Evolutionary conservation across 257 asterid genomes (phyloP), one percentile per base, ranked within the genome.

Genomic region (Perilla frutescens): DNA sequence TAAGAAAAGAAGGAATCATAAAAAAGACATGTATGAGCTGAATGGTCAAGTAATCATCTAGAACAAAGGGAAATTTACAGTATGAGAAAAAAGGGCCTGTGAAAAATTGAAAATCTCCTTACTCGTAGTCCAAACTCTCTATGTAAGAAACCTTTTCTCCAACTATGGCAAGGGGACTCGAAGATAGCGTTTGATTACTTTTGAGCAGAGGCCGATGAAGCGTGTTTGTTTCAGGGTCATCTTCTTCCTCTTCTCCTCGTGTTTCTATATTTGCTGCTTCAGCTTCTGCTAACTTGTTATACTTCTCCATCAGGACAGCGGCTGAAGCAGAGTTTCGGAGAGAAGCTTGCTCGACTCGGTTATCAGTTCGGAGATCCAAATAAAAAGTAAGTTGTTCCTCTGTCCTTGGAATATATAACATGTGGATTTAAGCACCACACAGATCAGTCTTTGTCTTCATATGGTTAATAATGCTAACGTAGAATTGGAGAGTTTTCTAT

Each of bases 91-190:
- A 29, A 48, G 20, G 20, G 53, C 3, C 8, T 8, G 57, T 12
- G 29, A 34, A 44, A 56, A 15, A 34, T 2, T n/a, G 11, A 10
- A 55, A 62, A 47, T 55, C 37, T 47, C 72, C 93, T 88, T 92
- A 90, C 98, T 92, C 98, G n/a, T 90, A 92, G 39, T 92, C 96
- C 82, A 92, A 86, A 89, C 98, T 92, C 84, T 92, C 98, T 40
- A 88, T 84, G 74, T 85, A 86, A 75, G 96, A 87, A 85, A 87
- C 96, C 79, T 90, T 89, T 73, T 91, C 88, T 74, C 98, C 98
- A 61, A 92, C 79, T 70, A 92, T 83, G 77, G 96, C 98, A 5
- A 87, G 75, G 44, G 87, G 87, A 70, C 34, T 84, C 32, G 88
- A 81, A 43, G 96, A 87, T 68, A 88, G 85, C 3, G 85, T 85